These are phyloP conservation scores for Pichia occidentalis DNA, from an alignment of 805 yeast genomes.

Conservation along the genomic window DNA sequence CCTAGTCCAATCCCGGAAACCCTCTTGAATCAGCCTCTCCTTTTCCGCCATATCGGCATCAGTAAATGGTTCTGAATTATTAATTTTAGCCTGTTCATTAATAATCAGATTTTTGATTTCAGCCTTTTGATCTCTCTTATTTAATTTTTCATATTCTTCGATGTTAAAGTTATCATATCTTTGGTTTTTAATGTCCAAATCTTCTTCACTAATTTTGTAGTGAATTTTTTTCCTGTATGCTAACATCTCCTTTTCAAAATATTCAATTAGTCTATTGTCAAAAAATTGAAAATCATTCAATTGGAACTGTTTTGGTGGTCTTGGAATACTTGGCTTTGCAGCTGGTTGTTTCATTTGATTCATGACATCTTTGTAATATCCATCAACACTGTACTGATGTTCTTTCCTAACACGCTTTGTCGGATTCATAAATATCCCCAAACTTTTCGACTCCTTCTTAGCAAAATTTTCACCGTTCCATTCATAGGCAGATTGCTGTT, in stretches of 20 bases:
- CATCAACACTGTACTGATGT: slow-evolving; percentile 71
- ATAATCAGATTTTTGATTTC: slow-evolving; percentile 31
- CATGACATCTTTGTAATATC: slow-evolving; percentile 66
- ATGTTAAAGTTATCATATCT: slow-evolving; percentile 24
- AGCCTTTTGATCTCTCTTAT: slow-evolving; percentile 21
- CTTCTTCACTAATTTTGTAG: slow-evolving; percentile 52
- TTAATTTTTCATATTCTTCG: slow-evolving; percentile 26
- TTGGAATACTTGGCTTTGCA: slow-evolving; percentile 39
- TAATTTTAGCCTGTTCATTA: slow-evolving; percentile 50
- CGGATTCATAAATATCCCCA: slow-evolving; percentile 65
- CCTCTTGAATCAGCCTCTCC: slow-evolving; percentile 44
- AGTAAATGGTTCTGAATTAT: slow-evolving; percentile 50
- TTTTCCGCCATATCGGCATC: slow-evolving; percentile 55
- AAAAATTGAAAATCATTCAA: slow-evolving; percentile 73
- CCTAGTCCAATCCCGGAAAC: slow-evolving; percentile 65
- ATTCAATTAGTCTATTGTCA: slow-evolving; percentile 43
- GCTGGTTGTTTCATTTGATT: slow-evolving; percentile 29
- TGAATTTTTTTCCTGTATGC: slow-evolving; percentile 55
- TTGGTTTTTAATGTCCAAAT: slow-evolving; percentile 40
- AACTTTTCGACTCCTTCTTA: slow-evolving; percentile 42
- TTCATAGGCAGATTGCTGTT: slow-evolving; percentile 72
- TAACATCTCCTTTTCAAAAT: slow-evolving; percentile 59
- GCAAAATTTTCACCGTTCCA: slow-evolving; percentile 94
- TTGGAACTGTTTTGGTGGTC: slow-evolving; percentile 57
- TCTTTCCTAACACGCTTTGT: slow-evolving; percentile 71